Conservation (phyloP, 2,329 filamentous ascomycete species). For the Calonectria pteridis region DNA sequence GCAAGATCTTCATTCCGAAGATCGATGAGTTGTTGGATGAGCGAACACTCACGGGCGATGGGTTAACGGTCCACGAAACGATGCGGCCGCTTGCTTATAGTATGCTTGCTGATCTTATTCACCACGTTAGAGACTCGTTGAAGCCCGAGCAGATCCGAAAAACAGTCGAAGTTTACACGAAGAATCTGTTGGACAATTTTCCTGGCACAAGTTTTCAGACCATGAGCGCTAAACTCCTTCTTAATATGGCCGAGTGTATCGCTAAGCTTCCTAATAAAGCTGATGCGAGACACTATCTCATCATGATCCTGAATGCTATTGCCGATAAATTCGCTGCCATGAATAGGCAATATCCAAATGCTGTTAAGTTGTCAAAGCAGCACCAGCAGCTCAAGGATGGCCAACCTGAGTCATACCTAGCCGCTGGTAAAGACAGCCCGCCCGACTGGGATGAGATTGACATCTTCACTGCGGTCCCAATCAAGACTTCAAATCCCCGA, state of each 20-base stretch:
- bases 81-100: constrained; percentile 97
- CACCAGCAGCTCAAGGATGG: constrained; percentile 74
- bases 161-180: constrained; percentile 97
- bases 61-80: constrained; percentile 95
- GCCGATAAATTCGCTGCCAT: constrained; percentile 98
- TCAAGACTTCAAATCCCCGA: constrained; percentile 92
- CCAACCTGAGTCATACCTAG: constrained; percentile 82
- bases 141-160: constrained; percentile 91
- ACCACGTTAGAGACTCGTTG: constrained; percentile 93
- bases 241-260: constrained; percentile 99
- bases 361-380: constrained; percentile 88
- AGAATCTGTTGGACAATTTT: constrained; percentile 94
- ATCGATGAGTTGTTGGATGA: constrained; percentile 97
- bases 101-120: constrained; percentile 97
- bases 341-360: constrained; percentile 96
- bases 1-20: constrained; percentile 92
- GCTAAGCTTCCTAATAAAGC: constrained; percentile 93
- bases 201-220: constrained; percentile 99
- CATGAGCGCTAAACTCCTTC: constrained; percentile 96
- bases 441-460: constrained; percentile 99
- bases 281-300: constrained; percentile 93
- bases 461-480: constrained; percentile 95
- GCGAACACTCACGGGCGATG: constrained; percentile 93
- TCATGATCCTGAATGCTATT: constrained; percentile 98
- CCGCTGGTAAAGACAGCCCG: constrained; percentile 81